phyloP scores from a whole-genome alignment of 106 monocot species.

The Posidonia australis region DNA sequence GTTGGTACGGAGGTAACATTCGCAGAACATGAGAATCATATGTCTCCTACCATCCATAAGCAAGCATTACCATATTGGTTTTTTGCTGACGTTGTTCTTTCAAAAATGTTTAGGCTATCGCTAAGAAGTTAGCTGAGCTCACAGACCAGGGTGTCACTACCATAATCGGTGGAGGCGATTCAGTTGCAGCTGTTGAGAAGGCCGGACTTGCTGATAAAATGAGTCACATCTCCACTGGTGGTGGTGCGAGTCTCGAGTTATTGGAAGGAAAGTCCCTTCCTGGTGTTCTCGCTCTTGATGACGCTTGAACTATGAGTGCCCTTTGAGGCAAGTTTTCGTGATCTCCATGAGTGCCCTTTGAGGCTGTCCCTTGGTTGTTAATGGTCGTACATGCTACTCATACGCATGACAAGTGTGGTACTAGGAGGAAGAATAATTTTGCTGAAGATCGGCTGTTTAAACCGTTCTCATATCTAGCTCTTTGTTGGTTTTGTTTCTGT shows the following conservation, averaged over 20 bases:
- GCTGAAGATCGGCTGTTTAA: no score
- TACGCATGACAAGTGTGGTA: no score
- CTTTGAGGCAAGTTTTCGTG: not conserved
- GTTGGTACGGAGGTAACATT: conserved; percentile 15
- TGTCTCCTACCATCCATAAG: not conserved
- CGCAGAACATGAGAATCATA: not conserved
- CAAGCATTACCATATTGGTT: not conserved
- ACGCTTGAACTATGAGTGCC: not conserved
- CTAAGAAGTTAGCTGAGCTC: conserved; percentile 22
- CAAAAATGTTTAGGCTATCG: conserved; percentile 13
- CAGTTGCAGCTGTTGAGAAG: conserved; percentile 26
- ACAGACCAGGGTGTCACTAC: conserved; percentile 12
- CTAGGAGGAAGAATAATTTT: no score
- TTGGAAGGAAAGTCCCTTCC: conserved; percentile 16
- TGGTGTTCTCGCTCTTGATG: conserved; percentile 14
- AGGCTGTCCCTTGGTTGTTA: no score
- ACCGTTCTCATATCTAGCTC: no score
- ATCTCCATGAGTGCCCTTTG: no score
- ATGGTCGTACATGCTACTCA: no score
- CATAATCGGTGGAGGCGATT: conserved; percentile 26
- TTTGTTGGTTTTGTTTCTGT: no score
- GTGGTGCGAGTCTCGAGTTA: conserved; percentile 16
- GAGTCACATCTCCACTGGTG: conserved; percentile 29
- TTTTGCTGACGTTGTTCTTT: not conserved
- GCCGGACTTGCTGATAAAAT: conserved; percentile 19